Percentiles rank a stretch among this genome's conserved stretches.
These are phyloP conservation scores for Metschnikowia bowlesiae DNA, from an alignment of 805 yeast genomes.

Conservation along the genomic window DNA sequence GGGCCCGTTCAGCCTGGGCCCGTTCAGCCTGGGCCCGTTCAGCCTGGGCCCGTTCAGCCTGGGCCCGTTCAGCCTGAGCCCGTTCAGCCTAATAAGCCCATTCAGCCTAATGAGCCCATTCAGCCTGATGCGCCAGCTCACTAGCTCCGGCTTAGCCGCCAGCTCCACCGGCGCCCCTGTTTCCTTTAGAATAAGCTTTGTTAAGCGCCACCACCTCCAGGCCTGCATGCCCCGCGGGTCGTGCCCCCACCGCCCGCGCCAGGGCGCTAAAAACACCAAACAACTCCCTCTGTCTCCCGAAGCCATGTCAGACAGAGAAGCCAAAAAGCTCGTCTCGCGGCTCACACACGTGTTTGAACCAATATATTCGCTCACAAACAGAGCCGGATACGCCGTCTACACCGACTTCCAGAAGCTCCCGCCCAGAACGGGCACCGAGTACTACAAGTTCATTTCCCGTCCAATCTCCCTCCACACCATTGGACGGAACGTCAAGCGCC, in stretches of 20 bases:
- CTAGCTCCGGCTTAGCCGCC: too few species aligned
- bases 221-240: background rate
- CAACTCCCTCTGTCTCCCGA: conserved; percentile 2
- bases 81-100: too few species aligned
- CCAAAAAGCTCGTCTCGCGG: conserved; percentile 33
- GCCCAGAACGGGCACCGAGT: conserved; percentile 65
- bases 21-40: too few species aligned
- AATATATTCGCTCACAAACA: conserved; percentile 38
- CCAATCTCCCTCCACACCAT: conserved; percentile 83
- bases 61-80: too few species aligned
- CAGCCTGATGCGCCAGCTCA: too few species aligned
- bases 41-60: too few species aligned
- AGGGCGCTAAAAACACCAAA: background rate
- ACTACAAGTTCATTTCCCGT: conserved; percentile 68
- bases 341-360: conserved; percentile 34
- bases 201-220: too few species aligned
- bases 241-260: background rate
- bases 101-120: too few species aligned
- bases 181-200: too few species aligned
- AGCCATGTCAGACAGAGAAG: conserved; percentile 35
- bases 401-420: conserved; percentile 72
- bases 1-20: too few species aligned
- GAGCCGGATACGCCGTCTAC: conserved; percentile 42
- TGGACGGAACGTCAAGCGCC: conserved; percentile 51
- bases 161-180: too few species aligned